Percentiles rank a stretch among this genome's conserved stretches.
phyloP scores from a whole-genome alignment of 2,329 filamentous ascomycete species.

The Venturia carpophila region DNA sequence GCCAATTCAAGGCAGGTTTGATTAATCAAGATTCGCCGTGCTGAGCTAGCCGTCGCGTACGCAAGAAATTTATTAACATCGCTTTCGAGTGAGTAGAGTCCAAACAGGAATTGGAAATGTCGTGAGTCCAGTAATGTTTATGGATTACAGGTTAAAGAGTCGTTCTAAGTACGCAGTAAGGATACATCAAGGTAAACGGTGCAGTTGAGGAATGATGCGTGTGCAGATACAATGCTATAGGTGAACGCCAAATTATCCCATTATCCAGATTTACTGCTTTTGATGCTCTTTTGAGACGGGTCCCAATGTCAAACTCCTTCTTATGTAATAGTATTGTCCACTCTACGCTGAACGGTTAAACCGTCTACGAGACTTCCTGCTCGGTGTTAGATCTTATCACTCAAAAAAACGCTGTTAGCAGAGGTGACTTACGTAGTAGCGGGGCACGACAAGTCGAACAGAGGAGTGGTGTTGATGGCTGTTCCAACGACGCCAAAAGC shows the following conservation, averaged over 20 bases:
- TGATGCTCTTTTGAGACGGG: background rate
- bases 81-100: too few relatives aligned
- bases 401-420: too few relatives aligned
- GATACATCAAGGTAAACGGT: background rate
- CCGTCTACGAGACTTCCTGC: background rate
- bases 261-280: background rate
- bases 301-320: background rate
- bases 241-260: background rate
- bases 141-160: background rate
- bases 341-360: background rate
- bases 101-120: too few relatives aligned
- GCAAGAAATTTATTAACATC: too few relatives aligned
- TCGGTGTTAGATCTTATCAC: constrained; percentile 23
- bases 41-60: too few relatives aligned
- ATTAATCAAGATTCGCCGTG: too few relatives aligned
- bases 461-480: constrained; percentile 28
- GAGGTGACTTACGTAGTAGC: background rate
- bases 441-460: constrained; percentile 33
- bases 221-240: background rate
- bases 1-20: too few relatives aligned
- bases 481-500: constrained; percentile 61
- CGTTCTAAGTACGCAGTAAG: background rate
- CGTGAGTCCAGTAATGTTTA: background rate
- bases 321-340: background rate
- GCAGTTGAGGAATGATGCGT: background rate